Percentiles rank a stretch among this genome's conserved stretches.
These are phyloP conservation scores for Tylopilus rubrobrunneus DNA, from an alignment of 768 basidiomycete genomes.

Conservation along the genomic window DNA sequence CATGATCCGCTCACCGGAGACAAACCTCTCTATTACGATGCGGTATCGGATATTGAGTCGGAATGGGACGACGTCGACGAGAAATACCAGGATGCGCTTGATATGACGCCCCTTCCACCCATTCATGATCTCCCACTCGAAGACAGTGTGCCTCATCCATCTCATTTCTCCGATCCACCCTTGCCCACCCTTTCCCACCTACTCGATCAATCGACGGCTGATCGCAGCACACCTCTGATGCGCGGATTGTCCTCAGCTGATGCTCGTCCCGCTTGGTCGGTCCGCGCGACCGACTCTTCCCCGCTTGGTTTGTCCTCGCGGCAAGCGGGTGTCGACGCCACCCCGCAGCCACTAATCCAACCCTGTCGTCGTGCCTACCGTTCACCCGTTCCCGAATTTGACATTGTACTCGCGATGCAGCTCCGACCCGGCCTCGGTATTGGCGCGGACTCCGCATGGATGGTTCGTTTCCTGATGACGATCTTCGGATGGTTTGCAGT, in stretches of 20 bases:
- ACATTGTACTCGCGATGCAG: constrained; percentile 76
- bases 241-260: constrained; percentile 11
- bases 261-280: constrained; percentile 29
- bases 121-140: constrained; percentile 19
- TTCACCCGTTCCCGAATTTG: constrained; percentile 46
- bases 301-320: constrained; percentile 16
- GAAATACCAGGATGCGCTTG: constrained; percentile 31
- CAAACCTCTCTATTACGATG: constrained; percentile 7
- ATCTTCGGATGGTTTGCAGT: constrained; percentile 77
- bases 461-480: constrained; percentile 75
- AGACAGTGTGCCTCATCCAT: constrained; percentile 2
- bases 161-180: constrained; percentile 13
- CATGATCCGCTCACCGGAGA: not conserved
- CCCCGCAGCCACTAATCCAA: constrained; percentile 13
- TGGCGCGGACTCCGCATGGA: constrained; percentile 74
- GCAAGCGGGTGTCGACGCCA: constrained; percentile 2
- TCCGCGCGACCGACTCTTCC: constrained; percentile 25
- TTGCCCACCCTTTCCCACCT: constrained; percentile 1
- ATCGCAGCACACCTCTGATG: constrained; percentile 12
- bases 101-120: constrained; percentile 21
- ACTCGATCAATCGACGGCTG: constrained; percentile 7
- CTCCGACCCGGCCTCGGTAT: constrained; percentile 66
- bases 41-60: constrained; percentile 18
- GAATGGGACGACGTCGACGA: constrained; percentile 27
- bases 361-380: constrained; percentile 30